Percentiles rank a stretch among this genome's conserved stretches.
Evolutionary conservation across 2,329 filamentous ascomycete species (phyloP).

Genomic region (Xylariaceae sp.): DNA sequence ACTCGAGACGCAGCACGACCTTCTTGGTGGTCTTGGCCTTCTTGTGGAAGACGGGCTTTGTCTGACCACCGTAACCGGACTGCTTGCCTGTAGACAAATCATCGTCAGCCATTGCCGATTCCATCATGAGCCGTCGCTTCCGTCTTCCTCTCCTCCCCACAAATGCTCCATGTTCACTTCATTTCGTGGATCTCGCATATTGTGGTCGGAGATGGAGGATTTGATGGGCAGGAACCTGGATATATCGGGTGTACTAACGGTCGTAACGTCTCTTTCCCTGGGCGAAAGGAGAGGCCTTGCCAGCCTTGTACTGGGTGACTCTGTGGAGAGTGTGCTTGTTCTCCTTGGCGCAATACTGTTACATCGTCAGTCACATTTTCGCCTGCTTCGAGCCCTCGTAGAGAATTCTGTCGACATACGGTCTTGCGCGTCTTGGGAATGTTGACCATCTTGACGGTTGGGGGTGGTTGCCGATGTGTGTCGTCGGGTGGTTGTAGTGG

Average conservation of each 20-base stretch:
- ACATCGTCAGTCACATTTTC: background rate
- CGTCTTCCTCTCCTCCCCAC: background rate
- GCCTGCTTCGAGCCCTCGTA: background rate
- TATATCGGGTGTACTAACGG: background rate
- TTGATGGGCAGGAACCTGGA: background rate
- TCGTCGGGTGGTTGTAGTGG: conserved; percentile 17
- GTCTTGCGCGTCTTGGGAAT: conserved; percentile 15
- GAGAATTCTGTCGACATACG: background rate
- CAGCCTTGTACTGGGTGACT: conserved; percentile 23
- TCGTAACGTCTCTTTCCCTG: conserved; percentile 22
- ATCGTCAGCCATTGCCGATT: background rate
- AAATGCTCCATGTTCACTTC: background rate
- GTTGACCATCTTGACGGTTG: conserved; percentile 23
- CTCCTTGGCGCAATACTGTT: conserved; percentile 17
- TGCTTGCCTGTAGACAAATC: conserved; percentile 10
- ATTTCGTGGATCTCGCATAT: too few species aligned
- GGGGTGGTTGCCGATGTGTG: conserved; percentile 10
- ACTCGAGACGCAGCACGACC: conserved; percentile 97
- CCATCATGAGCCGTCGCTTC: background rate
- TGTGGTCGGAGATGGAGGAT: background rate
- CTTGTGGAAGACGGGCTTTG: conserved; percentile 99
- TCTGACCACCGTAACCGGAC: conserved; percentile 77
- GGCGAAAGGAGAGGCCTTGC: conserved; percentile 23
- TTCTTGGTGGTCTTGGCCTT: conserved; percentile 99
- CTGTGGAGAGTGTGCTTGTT: conserved; percentile 25